phyloP scores from a whole-genome alignment of 2,329 filamentous ascomycete genomes.

The Sclerotiophoma versabilis region DNA sequence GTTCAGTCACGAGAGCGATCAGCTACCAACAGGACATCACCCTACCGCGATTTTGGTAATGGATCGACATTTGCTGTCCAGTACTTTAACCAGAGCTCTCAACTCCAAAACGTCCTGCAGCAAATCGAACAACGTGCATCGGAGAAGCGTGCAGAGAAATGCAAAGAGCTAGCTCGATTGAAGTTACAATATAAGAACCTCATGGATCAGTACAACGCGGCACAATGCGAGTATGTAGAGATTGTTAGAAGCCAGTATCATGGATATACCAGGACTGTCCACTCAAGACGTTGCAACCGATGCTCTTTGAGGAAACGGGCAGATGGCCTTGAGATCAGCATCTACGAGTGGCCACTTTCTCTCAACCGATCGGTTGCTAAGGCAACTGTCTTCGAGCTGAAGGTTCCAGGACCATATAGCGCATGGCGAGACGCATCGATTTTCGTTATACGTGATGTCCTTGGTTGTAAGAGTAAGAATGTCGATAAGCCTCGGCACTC shows the following conservation, averaged over 20 bases:
- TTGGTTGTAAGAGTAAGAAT: constrained; percentile 30
- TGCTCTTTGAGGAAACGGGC: constrained; percentile 50
- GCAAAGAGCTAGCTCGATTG: constrained; percentile 24
- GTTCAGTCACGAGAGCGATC: constrained; percentile 43
- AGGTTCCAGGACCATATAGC: constrained; percentile 50
- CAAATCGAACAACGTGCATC: constrained; percentile 53
- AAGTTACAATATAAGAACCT: constrained; percentile 22
- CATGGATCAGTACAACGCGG: constrained; percentile 17
- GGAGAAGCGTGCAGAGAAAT: constrained; percentile 24
- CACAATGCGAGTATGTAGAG: constrained; percentile 20
- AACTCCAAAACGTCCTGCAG: constrained; percentile 48
- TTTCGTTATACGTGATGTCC: constrained; percentile 52
- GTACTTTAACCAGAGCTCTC: constrained; percentile 56
- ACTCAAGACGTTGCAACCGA: constrained; percentile 21
- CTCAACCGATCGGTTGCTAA: constrained; percentile 40
- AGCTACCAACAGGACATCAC: constrained; percentile 25
- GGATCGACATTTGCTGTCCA: constrained; percentile 54
- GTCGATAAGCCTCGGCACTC: neutral
- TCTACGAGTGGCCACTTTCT: constrained; percentile 67
- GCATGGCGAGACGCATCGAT: constrained; percentile 60
- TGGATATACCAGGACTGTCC: constrained; percentile 12
- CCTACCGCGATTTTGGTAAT: constrained; percentile 51
- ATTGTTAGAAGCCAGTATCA: constrained; percentile 3
- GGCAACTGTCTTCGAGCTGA: constrained; percentile 62
- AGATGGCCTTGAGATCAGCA: constrained; percentile 50